Evolutionary conservation across 2,329 filamentous ascomycete genomes (phyloP).

Genomic region (Tolypocladium sp.): DNA sequence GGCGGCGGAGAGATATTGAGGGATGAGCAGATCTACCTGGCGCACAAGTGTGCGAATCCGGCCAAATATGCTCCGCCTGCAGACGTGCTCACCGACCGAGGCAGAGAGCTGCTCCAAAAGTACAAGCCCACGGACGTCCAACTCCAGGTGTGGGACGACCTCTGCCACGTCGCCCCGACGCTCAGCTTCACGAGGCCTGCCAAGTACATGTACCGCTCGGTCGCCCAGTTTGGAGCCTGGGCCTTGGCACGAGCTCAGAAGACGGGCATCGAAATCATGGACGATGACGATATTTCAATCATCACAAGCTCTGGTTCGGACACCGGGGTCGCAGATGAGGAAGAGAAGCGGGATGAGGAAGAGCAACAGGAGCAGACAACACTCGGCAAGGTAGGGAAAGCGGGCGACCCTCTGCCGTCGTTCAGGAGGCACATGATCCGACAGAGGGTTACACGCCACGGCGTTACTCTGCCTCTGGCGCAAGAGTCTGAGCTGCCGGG

Average conservation of each 20-base stretch:
- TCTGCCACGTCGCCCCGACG: constrained; percentile 87
- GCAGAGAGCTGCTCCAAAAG: constrained; percentile 48
- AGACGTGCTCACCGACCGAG: constrained; percentile 52
- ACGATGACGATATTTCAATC: constrained; percentile 68
- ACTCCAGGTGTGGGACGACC: constrained; percentile 89
- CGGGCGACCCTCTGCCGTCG: constrained; percentile 70
- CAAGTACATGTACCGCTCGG: constrained; percentile 88
- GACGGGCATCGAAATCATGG: constrained; percentile 67
- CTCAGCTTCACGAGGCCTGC: constrained; percentile 94
- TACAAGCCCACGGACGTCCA: constrained; percentile 86
- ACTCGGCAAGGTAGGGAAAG: constrained; percentile 58
- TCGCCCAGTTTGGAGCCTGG: constrained; percentile 92
- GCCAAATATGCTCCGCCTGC: constrained; percentile 62
- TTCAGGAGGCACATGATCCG: constrained; percentile 89
- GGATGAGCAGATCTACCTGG: constrained; percentile 91
- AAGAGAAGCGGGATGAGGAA: constrained; percentile 11
- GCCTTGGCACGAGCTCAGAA: constrained; percentile 75
- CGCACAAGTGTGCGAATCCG: constrained; percentile 88
- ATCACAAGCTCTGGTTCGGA: constrained; percentile 53
- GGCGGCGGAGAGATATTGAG: constrained; percentile 83
- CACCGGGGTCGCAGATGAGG: constrained; percentile 12
- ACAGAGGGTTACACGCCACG: constrained; percentile 73
- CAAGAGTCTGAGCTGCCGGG: constrained; percentile 54
- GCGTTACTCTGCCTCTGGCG: constrained; percentile 60
- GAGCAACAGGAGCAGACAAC: constrained; percentile 10